Evolutionary conservation across 306 rosid genomes (phyloP).

Genomic region (Abrus precatorius): DNA sequence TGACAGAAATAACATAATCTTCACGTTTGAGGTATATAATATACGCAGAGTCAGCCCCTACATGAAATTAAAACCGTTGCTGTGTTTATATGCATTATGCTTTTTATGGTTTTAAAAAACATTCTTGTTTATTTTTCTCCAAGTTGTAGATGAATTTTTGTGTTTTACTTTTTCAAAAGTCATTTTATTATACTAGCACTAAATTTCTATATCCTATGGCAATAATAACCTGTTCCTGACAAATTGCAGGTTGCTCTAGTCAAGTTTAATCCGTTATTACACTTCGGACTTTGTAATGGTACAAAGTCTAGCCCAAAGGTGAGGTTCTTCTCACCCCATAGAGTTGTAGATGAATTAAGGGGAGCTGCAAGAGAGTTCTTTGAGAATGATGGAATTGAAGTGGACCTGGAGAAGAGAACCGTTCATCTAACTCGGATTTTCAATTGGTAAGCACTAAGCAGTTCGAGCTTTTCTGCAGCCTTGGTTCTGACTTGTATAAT

Average conservation of each 20-base stretch:
- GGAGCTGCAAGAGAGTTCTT: constrained; percentile 87
- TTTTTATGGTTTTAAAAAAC: constrained; percentile 2
- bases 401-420: constrained; percentile 87
- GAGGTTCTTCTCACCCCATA: constrained; percentile 75
- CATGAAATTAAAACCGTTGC: not conserved
- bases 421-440: constrained; percentile 73
- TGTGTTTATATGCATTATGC: not conserved
- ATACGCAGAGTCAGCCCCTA: not conserved
- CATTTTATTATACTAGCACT: not conserved
- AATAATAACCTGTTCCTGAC: constrained; percentile 38
- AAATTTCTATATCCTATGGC: constrained; percentile 6
- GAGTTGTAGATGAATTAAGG: constrained; percentile 82
- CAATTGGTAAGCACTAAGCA: constrained; percentile 66
- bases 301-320: constrained; percentile 87
- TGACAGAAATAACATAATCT: not conserved
- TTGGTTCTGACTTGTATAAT: constrained; percentile 9
- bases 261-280: constrained; percentile 82
- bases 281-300: constrained; percentile 90
- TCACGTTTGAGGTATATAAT: constrained; percentile 11
- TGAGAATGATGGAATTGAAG: constrained; percentile 73
- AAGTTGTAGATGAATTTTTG: not conserved
- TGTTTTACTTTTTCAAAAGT: constrained; percentile 11
- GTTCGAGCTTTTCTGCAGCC: not conserved
- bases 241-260: constrained; percentile 68
- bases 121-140: not conserved